phyloP scores from a whole-genome alignment of 208 protist species.

The Trypanosoma rangeli region DNA sequence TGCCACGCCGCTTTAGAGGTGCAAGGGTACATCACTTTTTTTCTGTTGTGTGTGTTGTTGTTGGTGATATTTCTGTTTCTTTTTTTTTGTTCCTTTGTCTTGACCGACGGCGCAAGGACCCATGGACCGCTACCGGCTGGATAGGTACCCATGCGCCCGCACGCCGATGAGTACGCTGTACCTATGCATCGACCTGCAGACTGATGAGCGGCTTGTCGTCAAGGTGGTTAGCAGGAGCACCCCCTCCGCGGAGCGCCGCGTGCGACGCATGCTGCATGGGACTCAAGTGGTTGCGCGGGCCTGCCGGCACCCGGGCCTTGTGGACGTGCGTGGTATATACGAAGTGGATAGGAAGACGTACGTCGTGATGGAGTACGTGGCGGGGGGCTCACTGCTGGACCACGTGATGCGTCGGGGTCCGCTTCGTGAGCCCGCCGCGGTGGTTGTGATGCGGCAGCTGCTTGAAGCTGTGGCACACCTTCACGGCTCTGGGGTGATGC shows the following conservation, averaged over 20 bases:
- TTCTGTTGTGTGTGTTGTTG: not conserved
- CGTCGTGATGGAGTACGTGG: slow-evolving; percentile 98
- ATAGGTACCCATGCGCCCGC: slow-evolving; percentile 35
- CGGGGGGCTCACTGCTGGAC: slow-evolving; percentile 97
- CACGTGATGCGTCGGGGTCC: slow-evolving; percentile 87
- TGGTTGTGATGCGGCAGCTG: slow-evolving; percentile 95
- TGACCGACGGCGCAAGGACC: not conserved
- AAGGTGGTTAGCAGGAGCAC: slow-evolving; percentile 64
- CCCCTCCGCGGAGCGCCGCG: slow-evolving; percentile 35
- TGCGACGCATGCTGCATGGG: slow-evolving; percentile 51
- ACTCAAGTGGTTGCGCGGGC: slow-evolving; percentile 44
- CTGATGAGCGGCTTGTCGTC: slow-evolving; percentile 42
- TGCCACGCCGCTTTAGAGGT: no score
- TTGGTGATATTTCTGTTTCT: not conserved
- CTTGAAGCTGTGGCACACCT: slow-evolving; percentile 93
- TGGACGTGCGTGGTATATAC: slow-evolving; percentile 92
- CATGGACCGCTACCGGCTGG: slow-evolving; percentile 60
- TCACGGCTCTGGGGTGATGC: slow-evolving; percentile 97
- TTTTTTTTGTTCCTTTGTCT: slow-evolving; percentile 1
- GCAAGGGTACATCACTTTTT: not conserved
- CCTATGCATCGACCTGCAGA: slow-evolving; percentile 47
- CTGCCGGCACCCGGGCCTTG: slow-evolving; percentile 44
- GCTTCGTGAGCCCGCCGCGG: slow-evolving; percentile 91
- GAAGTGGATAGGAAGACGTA: slow-evolving; percentile 60
- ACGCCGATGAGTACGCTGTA: slow-evolving; percentile 45